Evolutionary conservation across 2,329 filamentous ascomycete species (phyloP).

Genomic region (Chaetomium strumarium): DNA sequence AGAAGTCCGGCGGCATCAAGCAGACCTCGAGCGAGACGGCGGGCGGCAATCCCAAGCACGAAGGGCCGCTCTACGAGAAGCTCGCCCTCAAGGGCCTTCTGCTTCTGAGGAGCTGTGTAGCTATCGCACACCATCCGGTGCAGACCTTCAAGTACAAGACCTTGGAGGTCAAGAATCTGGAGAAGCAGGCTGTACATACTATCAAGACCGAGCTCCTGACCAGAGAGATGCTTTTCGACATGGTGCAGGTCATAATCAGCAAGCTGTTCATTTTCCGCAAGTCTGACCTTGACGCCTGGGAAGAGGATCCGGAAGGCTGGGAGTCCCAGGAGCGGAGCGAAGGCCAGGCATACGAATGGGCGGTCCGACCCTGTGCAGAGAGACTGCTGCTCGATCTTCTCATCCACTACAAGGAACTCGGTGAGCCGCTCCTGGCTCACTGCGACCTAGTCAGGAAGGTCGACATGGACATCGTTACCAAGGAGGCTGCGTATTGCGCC

Average conservation of each 20-base stretch:
- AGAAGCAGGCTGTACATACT: conserved; percentile 59
- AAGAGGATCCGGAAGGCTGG: conserved; percentile 93
- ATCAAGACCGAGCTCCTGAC: conserved; percentile 72
- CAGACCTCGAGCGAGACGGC: conserved; percentile 35
- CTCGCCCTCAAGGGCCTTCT: conserved; percentile 78
- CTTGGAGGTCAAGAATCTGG: conserved; percentile 68
- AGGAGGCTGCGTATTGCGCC: conserved; percentile 91
- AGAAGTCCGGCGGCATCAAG: conserved; percentile 52
- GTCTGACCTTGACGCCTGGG: conserved; percentile 84
- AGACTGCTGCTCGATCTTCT: conserved; percentile 89
- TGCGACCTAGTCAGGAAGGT: conserved; percentile 71
- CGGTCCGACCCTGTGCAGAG: conserved; percentile 86
- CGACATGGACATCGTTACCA: conserved; percentile 65
- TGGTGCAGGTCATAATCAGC: conserved; percentile 79
- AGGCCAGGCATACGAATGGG: conserved; percentile 84
- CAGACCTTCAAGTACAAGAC: conserved; percentile 81
- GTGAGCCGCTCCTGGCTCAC: conserved; percentile 73
- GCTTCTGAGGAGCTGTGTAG: conserved; percentile 73
- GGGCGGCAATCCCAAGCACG: conserved; percentile 44
- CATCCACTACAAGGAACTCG: conserved; percentile 78
- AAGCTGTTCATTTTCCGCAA: conserved; percentile 83
- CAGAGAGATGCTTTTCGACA: conserved; percentile 68
- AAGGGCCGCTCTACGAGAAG: conserved; percentile 66
- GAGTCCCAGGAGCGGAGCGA: conserved; percentile 82
- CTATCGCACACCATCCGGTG: conserved; percentile 74